Percentiles rank a stretch among this genome's conserved stretches.
Conservation (phyloP, 805 yeast genomes). For the Yarrowia sp. region DNA sequence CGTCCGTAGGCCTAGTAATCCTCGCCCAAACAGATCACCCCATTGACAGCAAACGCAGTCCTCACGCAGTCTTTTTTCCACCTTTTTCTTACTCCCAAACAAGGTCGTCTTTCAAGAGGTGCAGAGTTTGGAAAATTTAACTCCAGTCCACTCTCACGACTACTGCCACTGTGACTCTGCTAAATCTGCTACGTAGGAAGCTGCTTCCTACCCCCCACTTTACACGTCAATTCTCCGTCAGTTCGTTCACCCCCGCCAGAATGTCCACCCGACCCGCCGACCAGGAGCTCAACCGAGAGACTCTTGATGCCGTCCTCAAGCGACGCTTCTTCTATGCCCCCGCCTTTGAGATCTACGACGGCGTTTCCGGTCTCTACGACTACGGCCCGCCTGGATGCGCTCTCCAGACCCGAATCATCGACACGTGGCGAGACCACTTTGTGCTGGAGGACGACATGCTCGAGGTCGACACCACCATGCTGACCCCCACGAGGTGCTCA, state of each 20-base stretch:
- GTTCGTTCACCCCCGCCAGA: background rate
- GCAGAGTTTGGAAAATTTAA: slow-evolving; percentile 26
- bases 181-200: slow-evolving; percentile 21
- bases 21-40: background rate
- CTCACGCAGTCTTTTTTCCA: background rate
- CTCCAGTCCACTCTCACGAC: slow-evolving; percentile 25
- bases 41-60: background rate
- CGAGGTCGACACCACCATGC: slow-evolving; percentile 96
- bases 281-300: slow-evolving; percentile 69
- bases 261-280: slow-evolving; percentile 34
- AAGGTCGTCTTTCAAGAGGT: background rate
- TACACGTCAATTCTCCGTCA: slow-evolving; percentile 8
- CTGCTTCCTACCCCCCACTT: slow-evolving; percentile 1
- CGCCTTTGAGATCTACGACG: slow-evolving; percentile 95
- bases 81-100: slow-evolving; percentile 3
- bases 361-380: slow-evolving; percentile 96
- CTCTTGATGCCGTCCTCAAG: slow-evolving; percentile 84
- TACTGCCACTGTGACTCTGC: slow-evolving; percentile 23
- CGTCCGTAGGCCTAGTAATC: no score
- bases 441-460: slow-evolving; percentile 97
- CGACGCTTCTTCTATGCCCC: slow-evolving; percentile 98
- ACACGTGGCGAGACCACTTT: slow-evolving; percentile 96
- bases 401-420: slow-evolving; percentile 91
- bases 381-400: slow-evolving; percentile 99
- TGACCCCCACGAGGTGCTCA: slow-evolving; percentile 94